Evolutionary conservation across 257 asterid genomes (phyloP).

Genomic region (Rauvolfia tetraphylla): DNA sequence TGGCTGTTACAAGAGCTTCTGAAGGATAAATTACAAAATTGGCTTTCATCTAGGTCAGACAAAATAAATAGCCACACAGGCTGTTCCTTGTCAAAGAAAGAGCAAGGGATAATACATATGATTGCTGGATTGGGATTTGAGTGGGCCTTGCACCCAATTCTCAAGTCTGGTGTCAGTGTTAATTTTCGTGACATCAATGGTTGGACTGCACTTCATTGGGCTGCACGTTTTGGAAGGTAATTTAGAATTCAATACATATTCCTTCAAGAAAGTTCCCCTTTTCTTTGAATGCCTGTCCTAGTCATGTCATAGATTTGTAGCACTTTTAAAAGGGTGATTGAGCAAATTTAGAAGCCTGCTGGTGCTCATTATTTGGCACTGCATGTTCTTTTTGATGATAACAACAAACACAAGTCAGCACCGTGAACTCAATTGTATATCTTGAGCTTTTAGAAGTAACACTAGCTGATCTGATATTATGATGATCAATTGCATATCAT

Average conservation of each 20-base stretch:
- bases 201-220: slow-evolving; percentile 99
- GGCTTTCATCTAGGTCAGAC: slow-evolving; percentile 64
- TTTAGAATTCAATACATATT: background rate
- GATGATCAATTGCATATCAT: too few relatives aligned
- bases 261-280: background rate
- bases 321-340: too few relatives aligned
- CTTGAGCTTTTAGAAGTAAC: too few relatives aligned
- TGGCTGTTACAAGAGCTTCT: slow-evolving; percentile 89
- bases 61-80: slow-evolving; percentile 27
- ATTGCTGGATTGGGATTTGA: slow-evolving; percentile 89
- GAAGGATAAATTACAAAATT: slow-evolving; percentile 66
- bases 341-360: too few relatives aligned
- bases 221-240: slow-evolving; percentile 96
- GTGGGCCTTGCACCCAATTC: slow-evolving; percentile 91
- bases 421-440: too few relatives aligned
- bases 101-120: slow-evolving; percentile 91
- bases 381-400: too few relatives aligned
- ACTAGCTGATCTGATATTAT: too few relatives aligned
- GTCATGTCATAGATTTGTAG: too few relatives aligned
- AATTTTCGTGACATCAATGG: slow-evolving; percentile 87
- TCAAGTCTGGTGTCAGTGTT: slow-evolving; percentile 67
- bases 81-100: slow-evolving; percentile 64
- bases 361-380: too few relatives aligned
- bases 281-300: background rate
- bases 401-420: too few relatives aligned